Evolutionary conservation across 2,329 filamentous ascomycete genomes (phyloP).

Genomic region (Sordariomycetes sp.): DNA sequence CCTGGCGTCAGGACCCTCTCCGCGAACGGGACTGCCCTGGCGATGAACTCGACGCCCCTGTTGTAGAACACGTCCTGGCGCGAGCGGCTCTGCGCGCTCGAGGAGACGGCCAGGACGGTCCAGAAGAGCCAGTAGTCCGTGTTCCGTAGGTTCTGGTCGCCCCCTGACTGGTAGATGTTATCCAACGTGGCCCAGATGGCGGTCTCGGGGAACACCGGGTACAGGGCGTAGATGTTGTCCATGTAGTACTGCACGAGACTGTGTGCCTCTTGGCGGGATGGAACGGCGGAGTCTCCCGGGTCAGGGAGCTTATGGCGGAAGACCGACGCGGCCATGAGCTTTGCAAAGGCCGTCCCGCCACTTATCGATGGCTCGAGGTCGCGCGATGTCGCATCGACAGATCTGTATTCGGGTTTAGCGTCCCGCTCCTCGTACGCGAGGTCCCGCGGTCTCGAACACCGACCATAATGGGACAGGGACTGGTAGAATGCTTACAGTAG

Average conservation of each 20-base stretch:
- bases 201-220: constrained; percentile 76
- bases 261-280: constrained; percentile 57
- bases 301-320: constrained; percentile 1
- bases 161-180: constrained; percentile 59
- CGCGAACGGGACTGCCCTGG: constrained; percentile 61
- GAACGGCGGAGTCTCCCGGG: constrained; percentile 41
- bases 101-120: constrained; percentile 80
- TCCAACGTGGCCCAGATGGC: constrained; percentile 69
- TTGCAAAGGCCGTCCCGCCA: constrained; percentile 78
- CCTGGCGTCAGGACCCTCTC: constrained; percentile 80
- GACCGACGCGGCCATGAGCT: constrained; percentile 44
- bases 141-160: constrained; percentile 45
- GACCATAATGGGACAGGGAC: constrained; percentile 3
- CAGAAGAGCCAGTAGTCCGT: constrained; percentile 80
- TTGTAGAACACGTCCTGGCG: constrained; percentile 54
- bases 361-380: constrained; percentile 85
- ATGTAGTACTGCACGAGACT: constrained; percentile 75
- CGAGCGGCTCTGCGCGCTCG: constrained; percentile 60
- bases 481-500: constrained; percentile 52
- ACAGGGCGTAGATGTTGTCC: constrained; percentile 66
- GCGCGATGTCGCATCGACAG: constrained; percentile 86
- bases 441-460: too few species aligned
- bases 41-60: constrained; percentile 44
- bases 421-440: neutral
- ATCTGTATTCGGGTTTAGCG: constrained; percentile 36